A percentile compares a stretch with the other conserved stretches of the same genome.
phyloP scores from a whole-genome alignment of 805 yeast species.

The Hanseniaspora lindneri region DNA sequence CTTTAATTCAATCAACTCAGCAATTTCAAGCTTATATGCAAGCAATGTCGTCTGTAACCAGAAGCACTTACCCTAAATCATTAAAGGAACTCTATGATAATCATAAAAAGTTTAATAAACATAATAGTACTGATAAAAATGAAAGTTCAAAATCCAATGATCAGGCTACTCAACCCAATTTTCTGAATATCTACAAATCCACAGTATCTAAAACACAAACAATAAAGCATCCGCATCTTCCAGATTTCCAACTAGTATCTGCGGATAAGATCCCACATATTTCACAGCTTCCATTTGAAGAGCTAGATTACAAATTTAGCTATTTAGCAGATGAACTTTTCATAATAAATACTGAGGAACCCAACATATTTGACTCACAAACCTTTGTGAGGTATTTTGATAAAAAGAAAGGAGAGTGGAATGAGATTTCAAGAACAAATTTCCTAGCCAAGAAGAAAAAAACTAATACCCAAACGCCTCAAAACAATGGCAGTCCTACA shows the following conservation, averaged over 20 bases:
- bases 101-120: neutral
- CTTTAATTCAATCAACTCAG: conserved; percentile 24
- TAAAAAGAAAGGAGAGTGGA: neutral
- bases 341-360: neutral
- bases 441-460: conserved; percentile 6
- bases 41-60: conserved; percentile 19
- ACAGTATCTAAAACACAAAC: conserved; percentile 6
- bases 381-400: conserved; percentile 7
- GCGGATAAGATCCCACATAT: neutral
- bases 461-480: neutral
- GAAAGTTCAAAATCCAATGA: too few species aligned
- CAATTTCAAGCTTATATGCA: conserved; percentile 39
- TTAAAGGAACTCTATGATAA: neutral
- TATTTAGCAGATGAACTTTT: neutral
- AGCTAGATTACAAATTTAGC: conserved; percentile 6
- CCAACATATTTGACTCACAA: neutral
- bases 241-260: conserved; percentile 6
- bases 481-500: neutral
- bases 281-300: conserved; percentile 1
- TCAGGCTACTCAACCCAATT: too few species aligned
- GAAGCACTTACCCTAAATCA: neutral
- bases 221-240: conserved; percentile 3
- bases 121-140: too few species aligned
- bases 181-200: conserved; percentile 6
- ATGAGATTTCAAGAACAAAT: neutral